Evolutionary conservation across 805 yeast genomes (phyloP), one percentile per base, ranked within the genome.

Genomic region (Myxozyma kluyveri): DNA sequence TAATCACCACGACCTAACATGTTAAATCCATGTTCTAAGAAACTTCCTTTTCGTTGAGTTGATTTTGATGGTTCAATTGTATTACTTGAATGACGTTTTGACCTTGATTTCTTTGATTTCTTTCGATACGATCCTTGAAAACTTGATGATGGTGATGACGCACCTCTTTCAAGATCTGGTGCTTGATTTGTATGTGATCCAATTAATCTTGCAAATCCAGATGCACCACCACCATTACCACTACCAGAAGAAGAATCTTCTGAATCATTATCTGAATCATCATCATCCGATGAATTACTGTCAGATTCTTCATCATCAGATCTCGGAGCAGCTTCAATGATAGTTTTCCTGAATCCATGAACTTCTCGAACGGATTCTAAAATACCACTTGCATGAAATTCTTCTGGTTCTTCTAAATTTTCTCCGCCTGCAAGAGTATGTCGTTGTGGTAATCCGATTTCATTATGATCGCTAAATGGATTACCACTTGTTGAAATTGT

Each of bases 321-420:
- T 33, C 42, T 33, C n/a, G 57, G 56, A 39, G 44, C 37, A 12
- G 52, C 27, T 37, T 85, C 91, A 62, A 88, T 88, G 55, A 88
- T 86, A 2, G 95, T 88, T 73, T 88, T 88, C 62, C 81, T 82
- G 19, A 86, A 86, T 48, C 96, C 96, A 64, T 84, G 82, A 24
- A 85, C 85, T 45, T 83, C 85, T n/a, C 88, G 81, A 17, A 88
- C 83, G 37, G 86, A 81, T 69, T 88, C 96, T 49, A 86, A 78
- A 48, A 88, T 82, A 6, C 91, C 84, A 17, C 82, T 82, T 9
- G 83, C 61, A 57, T 64, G 70, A 42, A 61, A 47, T 29, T 66
- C 49, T n/a, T 24, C 42, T 22, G 9, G 10, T 17, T 39, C 21
- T n/a, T 18, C n/a, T 14, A 5, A 19, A 45, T 19, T 27, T 5